phyloP scores from a whole-genome alignment of 2,329 filamentous ascomycete genomes.

The Bipolaris gigantea region DNA sequence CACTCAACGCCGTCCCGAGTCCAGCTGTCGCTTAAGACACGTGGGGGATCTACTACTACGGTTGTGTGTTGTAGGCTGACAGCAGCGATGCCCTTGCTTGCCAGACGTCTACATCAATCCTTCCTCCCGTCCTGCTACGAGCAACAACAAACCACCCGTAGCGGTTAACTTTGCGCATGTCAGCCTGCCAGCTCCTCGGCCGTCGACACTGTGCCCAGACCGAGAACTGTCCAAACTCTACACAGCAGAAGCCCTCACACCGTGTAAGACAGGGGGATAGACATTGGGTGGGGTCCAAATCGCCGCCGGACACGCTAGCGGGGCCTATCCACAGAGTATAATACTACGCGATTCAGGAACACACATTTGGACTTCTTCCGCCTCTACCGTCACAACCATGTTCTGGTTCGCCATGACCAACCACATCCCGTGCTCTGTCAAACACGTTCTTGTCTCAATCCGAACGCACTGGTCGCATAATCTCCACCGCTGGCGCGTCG shows the following conservation, averaged over 20 bases:
- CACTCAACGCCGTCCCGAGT: background rate
- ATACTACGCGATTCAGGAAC: slow-evolving; percentile 8
- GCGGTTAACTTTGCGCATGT: background rate
- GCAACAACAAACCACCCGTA: background rate
- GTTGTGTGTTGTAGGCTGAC: background rate
- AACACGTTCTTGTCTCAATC: slow-evolving; percentile 1
- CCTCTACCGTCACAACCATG: background rate
- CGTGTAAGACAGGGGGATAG: slow-evolving; percentile 2
- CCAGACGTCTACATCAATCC: background rate
- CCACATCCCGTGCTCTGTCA: background rate
- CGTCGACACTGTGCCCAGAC: background rate
- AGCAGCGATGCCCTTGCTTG: slow-evolving; percentile 8
- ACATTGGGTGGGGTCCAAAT: slow-evolving; percentile 8
- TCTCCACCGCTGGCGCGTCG: slow-evolving; percentile 69
- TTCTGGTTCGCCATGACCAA: background rate
- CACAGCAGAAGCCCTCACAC: background rate
- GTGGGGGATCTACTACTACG: slow-evolving; percentile 19
- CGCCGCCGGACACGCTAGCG: slow-evolving; percentile 9
- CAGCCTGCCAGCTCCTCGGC: background rate
- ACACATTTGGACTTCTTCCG: slow-evolving; percentile 1
- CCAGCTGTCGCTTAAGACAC: slow-evolving; percentile 14
- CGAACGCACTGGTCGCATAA: slow-evolving; percentile 40
- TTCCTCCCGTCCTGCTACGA: background rate
- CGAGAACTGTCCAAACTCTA: background rate
- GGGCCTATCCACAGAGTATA: slow-evolving; percentile 1